These are phyloP conservation scores for Candida mattraensis DNA, from an alignment of 805 yeast genomes.

Conservation along the genomic window DNA sequence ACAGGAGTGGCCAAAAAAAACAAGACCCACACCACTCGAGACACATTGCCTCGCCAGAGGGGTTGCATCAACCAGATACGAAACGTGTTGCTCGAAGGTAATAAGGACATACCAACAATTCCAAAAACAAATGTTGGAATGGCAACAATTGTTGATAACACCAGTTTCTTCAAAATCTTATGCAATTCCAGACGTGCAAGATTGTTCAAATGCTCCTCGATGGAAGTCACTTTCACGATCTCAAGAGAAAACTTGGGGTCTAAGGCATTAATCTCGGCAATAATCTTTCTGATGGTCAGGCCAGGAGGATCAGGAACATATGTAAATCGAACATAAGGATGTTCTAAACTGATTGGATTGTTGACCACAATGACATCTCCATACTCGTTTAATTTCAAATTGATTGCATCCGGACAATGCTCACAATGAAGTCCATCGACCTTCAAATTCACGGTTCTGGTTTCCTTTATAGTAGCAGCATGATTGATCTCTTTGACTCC, in stretches of 20 bases:
- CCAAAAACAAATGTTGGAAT: conserved; percentile 69
- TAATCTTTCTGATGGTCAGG: conserved; percentile 55
- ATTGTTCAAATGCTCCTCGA: conserved; percentile 61
- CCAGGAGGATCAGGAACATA: conserved; percentile 58
- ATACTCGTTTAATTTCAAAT: conserved; percentile 45
- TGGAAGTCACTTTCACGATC: conserved; percentile 51
- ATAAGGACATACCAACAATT: conserved; percentile 64
- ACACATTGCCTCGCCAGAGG: conserved; percentile 59
- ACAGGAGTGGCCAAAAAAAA: conserved; percentile 69
- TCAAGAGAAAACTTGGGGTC: conserved; percentile 48
- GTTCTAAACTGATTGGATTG: conserved; percentile 51
- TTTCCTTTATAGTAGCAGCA: conserved; percentile 45
- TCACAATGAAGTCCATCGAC: conserved; percentile 70
- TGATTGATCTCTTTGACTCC: conserved; percentile 44
- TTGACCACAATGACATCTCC: conserved; percentile 60
- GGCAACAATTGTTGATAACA: conserved; percentile 52
- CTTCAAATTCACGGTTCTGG: conserved; percentile 57
- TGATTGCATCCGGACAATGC: conserved; percentile 62
- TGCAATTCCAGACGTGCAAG: conserved; percentile 50
- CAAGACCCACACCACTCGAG: conserved; percentile 64
- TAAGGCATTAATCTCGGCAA: conserved; percentile 47
- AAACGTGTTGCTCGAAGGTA: conserved; percentile 42
- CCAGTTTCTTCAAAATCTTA: conserved; percentile 45
- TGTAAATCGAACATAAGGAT: conserved; percentile 62
- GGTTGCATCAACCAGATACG: conserved; percentile 60